phyloP scores from a whole-genome alignment of 2,329 filamentous ascomycete species.

The Pseudogymnoascus verrucosus region DNA sequence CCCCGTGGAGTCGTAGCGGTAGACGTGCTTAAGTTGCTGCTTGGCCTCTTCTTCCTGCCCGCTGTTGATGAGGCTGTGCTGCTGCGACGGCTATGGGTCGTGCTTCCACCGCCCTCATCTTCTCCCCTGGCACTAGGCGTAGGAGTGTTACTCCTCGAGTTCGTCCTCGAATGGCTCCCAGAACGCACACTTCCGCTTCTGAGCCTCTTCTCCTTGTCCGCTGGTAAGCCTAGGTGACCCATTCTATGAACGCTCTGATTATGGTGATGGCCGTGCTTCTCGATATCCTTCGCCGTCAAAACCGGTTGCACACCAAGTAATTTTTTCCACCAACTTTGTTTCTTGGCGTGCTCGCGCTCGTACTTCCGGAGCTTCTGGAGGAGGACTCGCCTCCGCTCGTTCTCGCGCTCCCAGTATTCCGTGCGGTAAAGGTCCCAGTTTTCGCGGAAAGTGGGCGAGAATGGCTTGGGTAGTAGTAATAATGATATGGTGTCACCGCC shows the following conservation, averaged over 20 bases:
- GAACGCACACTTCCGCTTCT: constrained; percentile 25
- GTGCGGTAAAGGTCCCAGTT: constrained; percentile 94
- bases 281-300: constrained; percentile 22
- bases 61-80: neutral
- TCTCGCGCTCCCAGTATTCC: constrained; percentile 96
- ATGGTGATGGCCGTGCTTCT: constrained; percentile 25
- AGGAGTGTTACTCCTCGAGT: constrained; percentile 20
- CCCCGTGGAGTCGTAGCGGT: neutral
- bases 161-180: constrained; percentile 28
- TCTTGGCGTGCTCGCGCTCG: constrained; percentile 59
- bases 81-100: neutral
- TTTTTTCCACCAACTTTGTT: constrained; percentile 66
- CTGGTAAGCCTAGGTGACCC: constrained; percentile 6
- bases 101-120: constrained; percentile 13
- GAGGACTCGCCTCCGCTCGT: constrained; percentile 72
- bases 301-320: constrained; percentile 47
- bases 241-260: constrained; percentile 2
- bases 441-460: constrained; percentile 87
- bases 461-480: constrained; percentile 84
- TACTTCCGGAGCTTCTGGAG: constrained; percentile 60
- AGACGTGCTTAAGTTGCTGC: constrained; percentile 3
- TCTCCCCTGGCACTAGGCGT: constrained; percentile 18
- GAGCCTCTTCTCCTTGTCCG: constrained; percentile 24
- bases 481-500: constrained; percentile 91
- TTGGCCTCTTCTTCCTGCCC: constrained; percentile 1